Base-by-base conservation (phyloP, 768 basidiomycete genomes). In the Phylloporus sp. region DNA sequence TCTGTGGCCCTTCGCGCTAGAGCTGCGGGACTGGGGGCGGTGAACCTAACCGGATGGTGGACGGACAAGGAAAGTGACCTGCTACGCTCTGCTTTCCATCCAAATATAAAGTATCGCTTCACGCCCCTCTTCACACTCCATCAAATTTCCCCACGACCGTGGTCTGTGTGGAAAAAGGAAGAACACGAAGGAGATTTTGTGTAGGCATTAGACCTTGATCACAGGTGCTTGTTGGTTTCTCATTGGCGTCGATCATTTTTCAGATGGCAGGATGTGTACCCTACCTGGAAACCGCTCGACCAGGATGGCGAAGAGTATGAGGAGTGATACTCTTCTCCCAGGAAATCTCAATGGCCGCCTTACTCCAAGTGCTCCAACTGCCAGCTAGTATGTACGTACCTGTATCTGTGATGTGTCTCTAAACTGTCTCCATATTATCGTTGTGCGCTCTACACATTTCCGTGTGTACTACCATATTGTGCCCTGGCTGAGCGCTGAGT, bases 231-330 rank as follows among this genome's bases (percentile, higher is more conserved):
- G 26, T 36, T 6, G 1, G 15, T 13, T 16, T 16, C 22, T 38
- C 20, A 22, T 13, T 18, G 36, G 20, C 34, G 7, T 18, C 24
- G 27, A 24, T 3, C 7, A 16, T 15, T 20, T 38, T 13, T 7
- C 32, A 60, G 61, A 16, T 63, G 57, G 54, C n/a, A 42, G 20
- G 50, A 63, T 20, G 58, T 61, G 29, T 53, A 49, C 46, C 50
- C 39, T 12, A 29, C 50, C 5, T 63, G 62, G 62, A 63, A 32
- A 11, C 61, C 55, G 18, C 52, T 57, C 10, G 47, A 62, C 45
- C 51, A 61, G 13, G 58, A 60, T 5, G 54, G 61, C 6, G 46
- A 53, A 9, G 50, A 60, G 24, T 11, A 23, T 10, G 46, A 57
- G 0, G 38, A 36, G 23, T 47, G 29, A 52, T 44, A 13, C 43